These are phyloP conservation scores for Daedaleopsis sinensis DNA, from an alignment of 768 basidiomycete genomes.

Conservation along the genomic window DNA sequence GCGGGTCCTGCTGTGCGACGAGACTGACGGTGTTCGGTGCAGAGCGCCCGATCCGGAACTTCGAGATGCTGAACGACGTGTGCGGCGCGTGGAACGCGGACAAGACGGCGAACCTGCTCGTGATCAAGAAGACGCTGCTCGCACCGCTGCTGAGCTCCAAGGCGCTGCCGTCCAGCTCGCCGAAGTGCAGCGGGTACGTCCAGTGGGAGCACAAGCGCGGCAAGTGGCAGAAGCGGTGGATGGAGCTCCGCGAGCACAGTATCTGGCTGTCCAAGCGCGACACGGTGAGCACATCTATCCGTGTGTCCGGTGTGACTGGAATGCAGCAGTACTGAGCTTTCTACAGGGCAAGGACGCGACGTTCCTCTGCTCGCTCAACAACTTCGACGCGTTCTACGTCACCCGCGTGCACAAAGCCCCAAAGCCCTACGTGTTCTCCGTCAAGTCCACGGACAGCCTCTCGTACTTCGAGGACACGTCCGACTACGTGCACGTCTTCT, in stretches of 20 bases:
- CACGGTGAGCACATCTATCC: constrained; percentile 47
- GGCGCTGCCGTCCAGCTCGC: constrained; percentile 51
- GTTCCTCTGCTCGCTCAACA: constrained; percentile 81
- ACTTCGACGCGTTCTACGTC: constrained; percentile 86
- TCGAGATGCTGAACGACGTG: constrained; percentile 80
- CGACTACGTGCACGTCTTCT: constrained; percentile 89
- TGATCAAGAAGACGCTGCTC: constrained; percentile 75
- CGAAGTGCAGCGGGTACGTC: constrained; percentile 61
- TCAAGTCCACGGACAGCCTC: constrained; percentile 88
- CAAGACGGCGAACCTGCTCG: constrained; percentile 76
- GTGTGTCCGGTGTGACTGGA: constrained; percentile 4
- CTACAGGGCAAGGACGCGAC: constrained; percentile 81
- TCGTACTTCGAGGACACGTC: constrained; percentile 85
- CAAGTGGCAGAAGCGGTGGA: constrained; percentile 94
- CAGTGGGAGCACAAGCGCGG: constrained; percentile 91
- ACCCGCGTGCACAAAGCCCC: constrained; percentile 81
- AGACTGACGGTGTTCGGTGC: constrained; percentile 3
- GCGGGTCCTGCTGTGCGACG: constrained; percentile 15
- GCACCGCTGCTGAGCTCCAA: constrained; percentile 55
- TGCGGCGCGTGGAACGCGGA: constrained; percentile 88
- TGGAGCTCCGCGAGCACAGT: constrained; percentile 84
- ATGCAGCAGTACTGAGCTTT: constrained; percentile 3
- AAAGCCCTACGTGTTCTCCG: constrained; percentile 80
- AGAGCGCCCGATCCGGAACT: constrained; percentile 92
- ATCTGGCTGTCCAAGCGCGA: constrained; percentile 91